Evolutionary conservation across 495 filamentous ascomycete genomes (phyloP).

Genomic region (Daldinia bambusicola): DNA sequence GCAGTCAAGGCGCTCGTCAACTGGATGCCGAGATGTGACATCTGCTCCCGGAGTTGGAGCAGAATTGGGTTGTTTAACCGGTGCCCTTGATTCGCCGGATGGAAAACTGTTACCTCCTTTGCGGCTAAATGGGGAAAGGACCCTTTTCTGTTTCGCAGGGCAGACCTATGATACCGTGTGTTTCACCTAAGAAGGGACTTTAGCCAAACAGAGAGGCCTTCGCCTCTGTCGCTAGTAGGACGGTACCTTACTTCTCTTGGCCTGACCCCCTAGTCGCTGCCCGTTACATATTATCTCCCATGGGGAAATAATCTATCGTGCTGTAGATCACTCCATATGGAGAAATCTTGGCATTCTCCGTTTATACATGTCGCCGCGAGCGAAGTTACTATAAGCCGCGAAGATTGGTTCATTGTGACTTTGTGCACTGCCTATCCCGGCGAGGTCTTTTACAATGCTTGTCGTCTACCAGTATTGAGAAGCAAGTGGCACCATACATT

Average conservation of each 20-base stretch:
- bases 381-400: constrained; percentile 17
- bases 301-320: constrained; percentile 44
- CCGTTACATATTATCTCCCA: constrained; percentile 41
- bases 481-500: background rate
- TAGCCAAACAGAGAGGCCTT: constrained; percentile 42
- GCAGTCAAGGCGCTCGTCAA: constrained; percentile 32
- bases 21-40: constrained; percentile 39
- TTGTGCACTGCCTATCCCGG: constrained; percentile 16
- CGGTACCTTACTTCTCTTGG: constrained; percentile 42
- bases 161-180: constrained; percentile 38
- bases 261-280: constrained; percentile 24
- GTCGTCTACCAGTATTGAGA: constrained; percentile 1
- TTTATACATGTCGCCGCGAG: constrained; percentile 33
- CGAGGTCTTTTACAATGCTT: constrained; percentile 14
- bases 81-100: constrained; percentile 29
- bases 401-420: constrained; percentile 9
- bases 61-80: constrained; percentile 37
- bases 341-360: constrained; percentile 44
- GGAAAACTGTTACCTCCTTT: constrained; percentile 34
- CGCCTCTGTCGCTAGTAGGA: constrained; percentile 24
- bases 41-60: constrained; percentile 38
- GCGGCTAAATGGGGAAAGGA: constrained; percentile 38
- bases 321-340: constrained; percentile 38
- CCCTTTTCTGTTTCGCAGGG: constrained; percentile 38
- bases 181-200: constrained; percentile 45